Percentiles rank a stretch among this genome's conserved stretches.
phyloP scores from a whole-genome alignment of 2,329 filamentous ascomycete species.

The Pseudophaeomoniella oleicola region DNA sequence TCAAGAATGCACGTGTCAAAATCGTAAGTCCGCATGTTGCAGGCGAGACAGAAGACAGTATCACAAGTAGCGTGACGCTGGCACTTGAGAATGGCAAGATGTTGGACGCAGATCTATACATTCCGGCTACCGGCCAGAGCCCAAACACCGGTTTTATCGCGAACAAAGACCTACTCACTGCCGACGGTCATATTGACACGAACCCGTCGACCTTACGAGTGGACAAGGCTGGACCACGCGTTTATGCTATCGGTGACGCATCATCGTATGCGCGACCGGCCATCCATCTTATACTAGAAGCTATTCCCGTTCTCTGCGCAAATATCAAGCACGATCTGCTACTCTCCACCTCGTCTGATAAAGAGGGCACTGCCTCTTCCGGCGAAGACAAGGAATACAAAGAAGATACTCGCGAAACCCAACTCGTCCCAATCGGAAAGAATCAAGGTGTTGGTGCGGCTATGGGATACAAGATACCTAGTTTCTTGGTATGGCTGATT shows the following conservation, averaged over 20 bases:
- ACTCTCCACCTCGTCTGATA: conserved; percentile 15
- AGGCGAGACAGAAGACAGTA: conserved; percentile 13
- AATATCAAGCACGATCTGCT: conserved; percentile 38
- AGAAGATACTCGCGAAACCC: conserved; percentile 30
- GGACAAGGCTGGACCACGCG: conserved; percentile 18
- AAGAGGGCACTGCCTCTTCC: conserved; percentile 4
- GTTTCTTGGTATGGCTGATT: conserved; percentile 32
- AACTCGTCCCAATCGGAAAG: conserved; percentile 33
- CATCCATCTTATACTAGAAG: conserved; percentile 26
- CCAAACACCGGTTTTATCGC: conserved; percentile 29
- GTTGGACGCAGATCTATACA: conserved; percentile 32
- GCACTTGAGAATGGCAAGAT: conserved; percentile 24
- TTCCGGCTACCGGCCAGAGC: conserved; percentile 28
- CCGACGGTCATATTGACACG: conserved; percentile 24
- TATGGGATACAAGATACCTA: conserved; percentile 28
- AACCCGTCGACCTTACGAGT: conserved; percentile 23
- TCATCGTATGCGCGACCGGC: conserved; percentile 25
- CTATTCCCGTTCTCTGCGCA: conserved; percentile 28
- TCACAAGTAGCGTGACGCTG: conserved; percentile 18
- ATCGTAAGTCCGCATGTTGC: conserved; percentile 16
- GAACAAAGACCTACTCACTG: conserved; percentile 14
- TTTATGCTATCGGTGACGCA: conserved; percentile 35
- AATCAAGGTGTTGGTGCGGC: conserved; percentile 30
- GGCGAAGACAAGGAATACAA: conserved; percentile 18
- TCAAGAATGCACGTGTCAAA: conserved; percentile 26